These are phyloP conservation scores for Pontederia paniculata DNA, from an alignment of 176 grass and related monocot genomes.

Conservation along the genomic window DNA sequence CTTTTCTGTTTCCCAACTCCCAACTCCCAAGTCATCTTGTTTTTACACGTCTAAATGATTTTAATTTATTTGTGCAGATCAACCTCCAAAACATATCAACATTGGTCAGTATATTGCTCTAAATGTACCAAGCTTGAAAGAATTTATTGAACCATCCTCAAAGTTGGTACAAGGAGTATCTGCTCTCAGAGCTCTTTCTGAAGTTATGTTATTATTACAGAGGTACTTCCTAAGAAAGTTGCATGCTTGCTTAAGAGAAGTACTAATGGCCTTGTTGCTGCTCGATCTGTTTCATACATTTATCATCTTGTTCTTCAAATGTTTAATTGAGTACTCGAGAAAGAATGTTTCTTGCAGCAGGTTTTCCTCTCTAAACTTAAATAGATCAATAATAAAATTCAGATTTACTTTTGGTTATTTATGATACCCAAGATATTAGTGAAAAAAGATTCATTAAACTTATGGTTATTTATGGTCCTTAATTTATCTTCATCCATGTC, in stretches of 20 bases:
- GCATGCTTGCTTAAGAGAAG: conserved; percentile 14
- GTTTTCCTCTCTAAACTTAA: too few species aligned
- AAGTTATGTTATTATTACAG: conserved; percentile 70
- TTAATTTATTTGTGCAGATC: conserved; percentile 34
- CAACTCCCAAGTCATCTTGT: conserved; percentile 3
- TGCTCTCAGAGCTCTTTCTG: conserved; percentile 62
- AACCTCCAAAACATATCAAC: conserved; percentile 73
- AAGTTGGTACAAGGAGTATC: conserved; percentile 42
- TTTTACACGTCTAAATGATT: neutral
- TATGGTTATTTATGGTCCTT: too few species aligned
- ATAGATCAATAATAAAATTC: too few species aligned
- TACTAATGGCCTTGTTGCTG: too few species aligned
- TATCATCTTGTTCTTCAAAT: too few species aligned
- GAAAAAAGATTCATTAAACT: too few species aligned
- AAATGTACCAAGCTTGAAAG: conserved; percentile 83
- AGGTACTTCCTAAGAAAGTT: conserved; percentile 43
- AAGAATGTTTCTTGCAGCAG: too few species aligned
- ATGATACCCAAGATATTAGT: too few species aligned
- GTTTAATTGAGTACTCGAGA: too few species aligned
- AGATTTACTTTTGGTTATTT: too few species aligned
- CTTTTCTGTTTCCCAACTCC: conserved; percentile 12
- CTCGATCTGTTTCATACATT: too few species aligned
- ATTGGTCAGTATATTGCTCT: conserved; percentile 59
- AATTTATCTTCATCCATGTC: too few species aligned
- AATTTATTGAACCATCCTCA: conserved; percentile 49